Conservation (phyloP, 768 basidiomycete species). For the Trichaptum fuscoviolaceum region DNA sequence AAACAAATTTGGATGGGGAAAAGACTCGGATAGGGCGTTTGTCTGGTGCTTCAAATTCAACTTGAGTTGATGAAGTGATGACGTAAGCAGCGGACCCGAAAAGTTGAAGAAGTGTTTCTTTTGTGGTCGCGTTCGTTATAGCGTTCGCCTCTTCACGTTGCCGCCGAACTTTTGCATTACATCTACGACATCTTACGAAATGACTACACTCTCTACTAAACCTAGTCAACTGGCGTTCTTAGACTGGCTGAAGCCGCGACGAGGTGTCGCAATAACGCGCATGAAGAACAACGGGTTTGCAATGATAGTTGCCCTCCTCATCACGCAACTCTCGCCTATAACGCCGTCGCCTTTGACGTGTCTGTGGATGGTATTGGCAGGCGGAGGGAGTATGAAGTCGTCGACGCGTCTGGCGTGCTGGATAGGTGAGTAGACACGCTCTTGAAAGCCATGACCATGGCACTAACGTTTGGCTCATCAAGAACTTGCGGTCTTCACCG, state of each 20-base stretch:
- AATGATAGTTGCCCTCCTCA: background rate
- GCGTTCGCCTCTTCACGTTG: background rate
- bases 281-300: constrained; percentile 2
- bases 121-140: no score
- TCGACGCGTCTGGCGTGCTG: background rate
- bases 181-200: background rate
- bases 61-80: no score
- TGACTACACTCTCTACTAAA: background rate
- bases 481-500: background rate
- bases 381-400: background rate
- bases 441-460: background rate
- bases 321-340: background rate
- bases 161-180: no score
- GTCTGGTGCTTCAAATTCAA: no score
- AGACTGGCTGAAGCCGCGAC: constrained; percentile 3
- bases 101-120: no score
- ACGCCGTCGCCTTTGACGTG: background rate
- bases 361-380: background rate
- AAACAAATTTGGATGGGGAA: no score
- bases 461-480: background rate
- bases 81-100: no score
- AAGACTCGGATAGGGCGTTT: no score
- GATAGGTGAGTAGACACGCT: background rate
- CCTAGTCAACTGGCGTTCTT: background rate
- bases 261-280: constrained; percentile 1